Percentiles rank a stretch among this genome's conserved stretches.
phyloP scores from a whole-genome alignment of 2,329 filamentous ascomycete genomes.

The Colletotrichum orchidophilum region DNA sequence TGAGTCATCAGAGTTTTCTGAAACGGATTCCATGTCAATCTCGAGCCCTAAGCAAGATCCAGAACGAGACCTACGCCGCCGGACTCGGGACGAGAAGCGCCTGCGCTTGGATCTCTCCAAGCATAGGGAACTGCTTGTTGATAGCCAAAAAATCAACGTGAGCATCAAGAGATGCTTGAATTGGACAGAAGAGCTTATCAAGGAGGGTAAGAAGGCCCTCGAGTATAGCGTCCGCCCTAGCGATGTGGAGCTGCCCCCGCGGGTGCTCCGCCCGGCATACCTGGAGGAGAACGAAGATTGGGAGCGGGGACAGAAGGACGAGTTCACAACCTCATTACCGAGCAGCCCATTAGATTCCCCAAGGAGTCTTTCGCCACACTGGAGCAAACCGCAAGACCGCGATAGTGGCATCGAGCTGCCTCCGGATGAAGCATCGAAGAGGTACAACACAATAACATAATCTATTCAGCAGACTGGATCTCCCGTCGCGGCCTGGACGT shows the following conservation, averaged over 20 bases:
- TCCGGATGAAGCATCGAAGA: conserved; percentile 45
- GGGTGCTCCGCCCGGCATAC: conserved; percentile 76
- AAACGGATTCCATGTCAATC: conserved; percentile 51
- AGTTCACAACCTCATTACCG: conserved; percentile 24
- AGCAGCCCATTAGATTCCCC: conserved; percentile 18
- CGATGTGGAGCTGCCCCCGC: conserved; percentile 83
- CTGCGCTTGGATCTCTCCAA: conserved; percentile 87
- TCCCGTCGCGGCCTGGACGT: conserved; percentile 28
- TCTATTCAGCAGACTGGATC: conserved; percentile 28
- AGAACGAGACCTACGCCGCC: conserved; percentile 58
- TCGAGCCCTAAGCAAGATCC: conserved; percentile 43
- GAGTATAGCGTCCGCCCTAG: conserved; percentile 82
- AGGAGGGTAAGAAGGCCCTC: conserved; percentile 86
- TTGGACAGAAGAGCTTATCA: conserved; percentile 91
- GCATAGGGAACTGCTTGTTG: conserved; percentile 87
- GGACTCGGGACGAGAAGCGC: conserved; percentile 81
- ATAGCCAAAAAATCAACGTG: conserved; percentile 95
- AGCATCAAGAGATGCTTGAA: conserved; percentile 89
- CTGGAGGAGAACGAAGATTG: conserved; percentile 60
- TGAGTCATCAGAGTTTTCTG: conserved; percentile 51
- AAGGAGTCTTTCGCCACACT: conserved; percentile 25
- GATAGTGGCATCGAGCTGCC: conserved; percentile 63
- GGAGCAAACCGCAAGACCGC: conserved; percentile 47
- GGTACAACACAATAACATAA: neutral
- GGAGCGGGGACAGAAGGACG: conserved; percentile 37